These are phyloP conservation scores for Aspergillus aculeatinus DNA, from an alignment of 2,329 filamentous ascomycete species.

Conservation along the genomic window DNA sequence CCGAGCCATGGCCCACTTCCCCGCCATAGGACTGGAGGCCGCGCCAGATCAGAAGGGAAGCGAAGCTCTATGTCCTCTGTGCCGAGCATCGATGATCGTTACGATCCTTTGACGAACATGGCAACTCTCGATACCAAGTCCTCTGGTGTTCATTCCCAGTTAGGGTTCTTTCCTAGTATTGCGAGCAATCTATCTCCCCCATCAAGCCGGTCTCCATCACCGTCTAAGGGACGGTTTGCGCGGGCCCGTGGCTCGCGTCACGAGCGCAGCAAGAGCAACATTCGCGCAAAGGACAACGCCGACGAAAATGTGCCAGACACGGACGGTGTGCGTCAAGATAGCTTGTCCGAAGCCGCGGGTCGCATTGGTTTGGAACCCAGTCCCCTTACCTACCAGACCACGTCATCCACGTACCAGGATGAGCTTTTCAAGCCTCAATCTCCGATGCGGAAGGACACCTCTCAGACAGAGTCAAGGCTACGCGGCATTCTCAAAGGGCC, in stretches of 20 bases:
- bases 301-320: constrained; percentile 23
- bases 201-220: constrained; percentile 63
- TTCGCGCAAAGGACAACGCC: constrained; percentile 39
- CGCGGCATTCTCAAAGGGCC: constrained; percentile 73
- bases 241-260: constrained; percentile 43
- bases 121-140: constrained; percentile 48
- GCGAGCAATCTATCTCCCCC: constrained; percentile 63
- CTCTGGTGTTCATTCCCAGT: constrained; percentile 38
- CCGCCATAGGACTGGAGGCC: not conserved
- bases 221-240: constrained; percentile 56
- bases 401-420: constrained; percentile 25
- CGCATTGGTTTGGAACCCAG: constrained; percentile 27
- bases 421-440: constrained; percentile 21
- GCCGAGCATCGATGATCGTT: constrained; percentile 39
- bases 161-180: constrained; percentile 57
- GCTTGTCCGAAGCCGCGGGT: constrained; percentile 17
- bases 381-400: constrained; percentile 28
- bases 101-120: constrained; percentile 37
- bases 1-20: not conserved
- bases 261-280: constrained; percentile 39
- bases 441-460: constrained; percentile 28
- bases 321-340: constrained; percentile 19
- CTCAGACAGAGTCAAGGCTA: constrained; percentile 57
- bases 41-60: constrained; percentile 57
- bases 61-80: constrained; percentile 56